phyloP scores from a whole-genome alignment of 2,329 filamentous ascomycete species.

The Penicillium sp. region DNA sequence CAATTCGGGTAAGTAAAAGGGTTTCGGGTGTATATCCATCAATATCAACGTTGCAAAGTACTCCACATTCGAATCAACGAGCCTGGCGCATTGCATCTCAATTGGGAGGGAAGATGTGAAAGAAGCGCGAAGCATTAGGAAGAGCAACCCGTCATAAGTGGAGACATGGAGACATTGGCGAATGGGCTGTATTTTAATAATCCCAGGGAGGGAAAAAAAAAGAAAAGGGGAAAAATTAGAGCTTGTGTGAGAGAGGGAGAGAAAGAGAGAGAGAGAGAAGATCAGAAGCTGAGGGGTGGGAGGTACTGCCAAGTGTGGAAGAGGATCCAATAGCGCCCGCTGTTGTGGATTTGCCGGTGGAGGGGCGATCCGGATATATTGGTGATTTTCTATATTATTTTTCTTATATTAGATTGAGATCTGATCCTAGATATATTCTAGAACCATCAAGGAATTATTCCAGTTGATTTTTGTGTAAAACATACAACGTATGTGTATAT shows the following conservation, averaged over 20 bases:
- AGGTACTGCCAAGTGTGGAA: constrained; percentile 21
- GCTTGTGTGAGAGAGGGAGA: not conserved
- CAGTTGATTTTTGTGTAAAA: not conserved
- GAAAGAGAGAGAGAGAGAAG: constrained; percentile 11
- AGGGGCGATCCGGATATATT: constrained; percentile 11
- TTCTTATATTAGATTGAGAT: not conserved
- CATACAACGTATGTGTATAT: not conserved
- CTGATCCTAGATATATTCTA: not conserved
- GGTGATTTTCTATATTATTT: not conserved
- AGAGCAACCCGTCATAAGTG: not conserved
- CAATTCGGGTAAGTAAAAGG: not conserved
- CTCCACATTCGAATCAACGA: constrained; percentile 2
- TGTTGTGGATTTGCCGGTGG: constrained; percentile 10
- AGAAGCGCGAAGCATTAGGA: constrained; percentile 5
- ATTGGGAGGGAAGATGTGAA: constrained; percentile 1
- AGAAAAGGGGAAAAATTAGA: not conserved
- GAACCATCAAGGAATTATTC: not conserved
- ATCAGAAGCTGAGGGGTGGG: constrained; percentile 20
- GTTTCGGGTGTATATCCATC: not conserved
- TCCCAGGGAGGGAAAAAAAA: not conserved
- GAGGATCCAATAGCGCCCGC: constrained; percentile 15
- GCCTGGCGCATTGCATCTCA: constrained; percentile 9
- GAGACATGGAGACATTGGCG: constrained; percentile 4
- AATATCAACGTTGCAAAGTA: not conserved
- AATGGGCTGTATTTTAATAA: not conserved